A percentile compares a stretch with the other conserved stretches of the same genome.
These are phyloP conservation scores for Ophiostoma tasmaniense DNA, from an alignment of 2,329 filamentous ascomycete species.

Conservation along the genomic window DNA sequence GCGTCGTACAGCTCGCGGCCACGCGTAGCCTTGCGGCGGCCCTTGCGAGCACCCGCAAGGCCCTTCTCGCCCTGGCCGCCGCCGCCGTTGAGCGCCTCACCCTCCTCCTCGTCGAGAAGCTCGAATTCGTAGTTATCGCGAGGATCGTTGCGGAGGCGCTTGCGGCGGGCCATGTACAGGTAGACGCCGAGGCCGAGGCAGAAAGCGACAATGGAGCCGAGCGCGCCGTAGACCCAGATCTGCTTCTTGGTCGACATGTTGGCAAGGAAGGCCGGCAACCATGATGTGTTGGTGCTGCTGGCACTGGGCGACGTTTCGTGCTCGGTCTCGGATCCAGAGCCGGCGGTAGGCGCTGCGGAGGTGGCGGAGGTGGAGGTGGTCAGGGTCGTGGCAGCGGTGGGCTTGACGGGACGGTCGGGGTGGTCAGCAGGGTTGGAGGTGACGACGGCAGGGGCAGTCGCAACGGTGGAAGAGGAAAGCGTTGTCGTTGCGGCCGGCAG, in stretches of 20 bases:
- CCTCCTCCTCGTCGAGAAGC: slow-evolving; percentile 76
- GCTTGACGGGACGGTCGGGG: slow-evolving; percentile 51
- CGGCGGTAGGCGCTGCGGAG: background rate
- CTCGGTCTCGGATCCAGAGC: slow-evolving; percentile 28
- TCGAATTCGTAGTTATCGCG: slow-evolving; percentile 91
- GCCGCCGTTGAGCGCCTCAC: slow-evolving; percentile 42
- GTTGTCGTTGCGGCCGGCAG: slow-evolving; percentile 55
- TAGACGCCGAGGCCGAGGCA: slow-evolving; percentile 73
- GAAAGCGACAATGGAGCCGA: slow-evolving; percentile 79
- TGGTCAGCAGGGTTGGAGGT: slow-evolving; percentile 49
- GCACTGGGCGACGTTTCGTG: slow-evolving; percentile 12
- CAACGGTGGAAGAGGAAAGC: slow-evolving; percentile 33
- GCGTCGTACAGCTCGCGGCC: slow-evolving; percentile 95
- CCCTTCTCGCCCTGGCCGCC: slow-evolving; percentile 31
- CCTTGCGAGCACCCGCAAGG: slow-evolving; percentile 26
- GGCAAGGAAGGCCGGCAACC: slow-evolving; percentile 79
- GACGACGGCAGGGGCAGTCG: background rate
- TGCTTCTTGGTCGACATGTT: slow-evolving; percentile 80
- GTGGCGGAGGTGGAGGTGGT: slow-evolving; percentile 25
- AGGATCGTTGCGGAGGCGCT: slow-evolving; percentile 62
- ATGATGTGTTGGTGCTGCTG: slow-evolving; percentile 44
- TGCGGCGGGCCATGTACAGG: slow-evolving; percentile 70
- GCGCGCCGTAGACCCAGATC: slow-evolving; percentile 84
- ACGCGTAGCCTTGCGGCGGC: slow-evolving; percentile 41
- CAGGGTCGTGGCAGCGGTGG: slow-evolving; percentile 26